Conservation (phyloP, 108 stramenopile species). For the Skeletonema costatum region DNA sequence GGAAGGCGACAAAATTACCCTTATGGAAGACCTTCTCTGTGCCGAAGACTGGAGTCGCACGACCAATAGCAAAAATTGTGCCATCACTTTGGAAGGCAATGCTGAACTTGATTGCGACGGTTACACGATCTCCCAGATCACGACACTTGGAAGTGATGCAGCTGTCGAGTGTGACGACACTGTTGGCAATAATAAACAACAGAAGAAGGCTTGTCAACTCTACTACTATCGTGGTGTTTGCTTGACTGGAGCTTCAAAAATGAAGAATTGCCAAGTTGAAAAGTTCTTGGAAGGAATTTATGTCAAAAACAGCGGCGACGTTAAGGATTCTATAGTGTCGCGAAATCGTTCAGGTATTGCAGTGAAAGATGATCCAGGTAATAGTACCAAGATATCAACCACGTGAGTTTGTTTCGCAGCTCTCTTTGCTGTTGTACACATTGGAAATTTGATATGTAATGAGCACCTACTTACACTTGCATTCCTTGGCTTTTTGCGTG, state of each 20-base stretch:
- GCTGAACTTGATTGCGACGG: background rate
- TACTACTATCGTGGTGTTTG: background rate
- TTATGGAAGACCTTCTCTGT: background rate
- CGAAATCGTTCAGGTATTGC: background rate
- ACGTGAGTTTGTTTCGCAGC: background rate
- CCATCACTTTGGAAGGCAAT: background rate
- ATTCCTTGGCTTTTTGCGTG: background rate
- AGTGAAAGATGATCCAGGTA: background rate
- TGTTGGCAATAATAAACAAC: too few species aligned
- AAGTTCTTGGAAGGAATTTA: background rate
- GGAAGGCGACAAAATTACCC: background rate
- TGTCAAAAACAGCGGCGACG: background rate
- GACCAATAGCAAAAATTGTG: background rate
- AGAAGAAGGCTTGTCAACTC: background rate
- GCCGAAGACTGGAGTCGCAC: background rate
- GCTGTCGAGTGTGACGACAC: too few species aligned
- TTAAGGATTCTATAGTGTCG: background rate
- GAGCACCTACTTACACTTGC: background rate
- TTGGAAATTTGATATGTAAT: background rate
- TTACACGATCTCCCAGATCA: background rate
- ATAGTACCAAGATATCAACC: background rate
- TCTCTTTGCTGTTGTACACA: background rate
- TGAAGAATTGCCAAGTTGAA: background rate
- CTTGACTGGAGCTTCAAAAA: background rate
- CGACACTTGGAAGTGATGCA: too few species aligned